phyloP scores from a whole-genome alignment of 2,329 filamentous ascomycete species.

The Microcyclospora tardicrescens region DNA sequence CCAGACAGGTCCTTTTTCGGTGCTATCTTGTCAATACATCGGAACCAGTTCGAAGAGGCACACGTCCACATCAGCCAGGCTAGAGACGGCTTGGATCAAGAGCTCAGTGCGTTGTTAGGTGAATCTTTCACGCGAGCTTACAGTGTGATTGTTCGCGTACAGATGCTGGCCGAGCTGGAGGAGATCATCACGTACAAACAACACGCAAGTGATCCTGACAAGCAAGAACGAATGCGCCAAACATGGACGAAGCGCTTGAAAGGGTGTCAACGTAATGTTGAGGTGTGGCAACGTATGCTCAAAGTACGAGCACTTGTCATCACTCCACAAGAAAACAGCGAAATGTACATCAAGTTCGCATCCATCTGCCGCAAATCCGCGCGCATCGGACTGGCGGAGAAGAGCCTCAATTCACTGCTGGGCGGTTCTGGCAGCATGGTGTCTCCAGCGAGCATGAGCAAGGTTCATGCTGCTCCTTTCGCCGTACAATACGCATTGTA shows the following conservation, averaged over 20 bases:
- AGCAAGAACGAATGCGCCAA: conserved; percentile 77
- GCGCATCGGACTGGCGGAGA: conserved; percentile 86
- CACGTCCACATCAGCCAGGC: conserved; percentile 81
- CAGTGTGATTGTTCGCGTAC: conserved; percentile 91
- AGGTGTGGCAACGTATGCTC: conserved; percentile 97
- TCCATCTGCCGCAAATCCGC: conserved; percentile 96
- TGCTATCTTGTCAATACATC: conserved; percentile 85
- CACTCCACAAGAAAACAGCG: conserved; percentile 80
- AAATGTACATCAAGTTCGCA: conserved; percentile 99
- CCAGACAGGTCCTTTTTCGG: conserved; percentile 96
- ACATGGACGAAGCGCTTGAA: conserved; percentile 95
- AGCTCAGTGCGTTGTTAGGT: conserved; percentile 89
- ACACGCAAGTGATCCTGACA: conserved; percentile 61
- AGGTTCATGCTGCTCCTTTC: conserved; percentile 43
- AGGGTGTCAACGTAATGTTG: conserved; percentile 91
- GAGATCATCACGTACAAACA: conserved; percentile 98
- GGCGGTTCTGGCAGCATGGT: conserved; percentile 36
- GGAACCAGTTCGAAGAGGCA: conserved; percentile 89
- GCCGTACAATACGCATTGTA: conserved; percentile 92
- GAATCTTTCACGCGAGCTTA: conserved; percentile 98
- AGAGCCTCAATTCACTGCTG: conserved; percentile 84
- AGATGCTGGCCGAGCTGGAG: conserved; percentile 97
- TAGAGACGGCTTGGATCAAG: conserved; percentile 84
- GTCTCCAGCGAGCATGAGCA: conserved; percentile 47
- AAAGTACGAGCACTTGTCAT: conserved; percentile 89